These are phyloP conservation scores for Arabis hirsuta DNA, from an alignment of 345 rosid genomes.

Conservation along the genomic window DNA sequence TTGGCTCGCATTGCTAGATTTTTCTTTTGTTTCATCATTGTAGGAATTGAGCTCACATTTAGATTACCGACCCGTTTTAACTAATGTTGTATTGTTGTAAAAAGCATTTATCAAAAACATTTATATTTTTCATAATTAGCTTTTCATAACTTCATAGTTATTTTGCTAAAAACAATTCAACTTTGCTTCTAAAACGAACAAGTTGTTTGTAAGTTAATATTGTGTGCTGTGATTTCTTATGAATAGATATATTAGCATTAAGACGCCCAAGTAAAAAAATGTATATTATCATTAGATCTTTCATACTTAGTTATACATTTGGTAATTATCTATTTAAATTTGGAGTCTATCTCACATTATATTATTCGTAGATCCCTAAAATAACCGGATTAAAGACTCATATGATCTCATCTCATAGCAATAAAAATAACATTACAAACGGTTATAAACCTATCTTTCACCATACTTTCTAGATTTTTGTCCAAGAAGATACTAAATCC, in stretches of 20 bases:
- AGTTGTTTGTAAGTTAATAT: neutral
- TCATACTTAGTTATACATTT: neutral
- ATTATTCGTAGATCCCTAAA: neutral
- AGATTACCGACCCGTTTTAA: too few species aligned
- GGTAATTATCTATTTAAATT: neutral
- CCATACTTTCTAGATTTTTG: neutral
- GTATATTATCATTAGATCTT: neutral
- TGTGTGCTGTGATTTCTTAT: neutral
- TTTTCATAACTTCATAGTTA: too few species aligned
- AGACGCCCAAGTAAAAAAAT: too few species aligned
- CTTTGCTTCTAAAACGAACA: neutral
- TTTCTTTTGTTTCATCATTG: too few species aligned
- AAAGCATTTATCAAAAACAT: too few species aligned
- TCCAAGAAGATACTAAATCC: constrained; percentile 9
- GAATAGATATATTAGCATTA: neutral
- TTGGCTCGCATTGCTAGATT: too few species aligned
- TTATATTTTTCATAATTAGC: too few species aligned
- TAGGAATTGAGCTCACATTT: too few species aligned
- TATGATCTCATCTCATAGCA: constrained; percentile 11
- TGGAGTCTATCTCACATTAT: constrained; percentile 1
- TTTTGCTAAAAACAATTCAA: too few species aligned
- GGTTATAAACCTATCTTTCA: constrained; percentile 20
- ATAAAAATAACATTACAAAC: constrained; percentile 6
- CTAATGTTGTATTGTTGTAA: too few species aligned
- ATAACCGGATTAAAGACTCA: neutral